Evolutionary conservation across 352 stramenopile genomes (phyloP), one percentile per base, ranked within the genome.

Genomic region (Paralagenidium karlingii): DNA sequence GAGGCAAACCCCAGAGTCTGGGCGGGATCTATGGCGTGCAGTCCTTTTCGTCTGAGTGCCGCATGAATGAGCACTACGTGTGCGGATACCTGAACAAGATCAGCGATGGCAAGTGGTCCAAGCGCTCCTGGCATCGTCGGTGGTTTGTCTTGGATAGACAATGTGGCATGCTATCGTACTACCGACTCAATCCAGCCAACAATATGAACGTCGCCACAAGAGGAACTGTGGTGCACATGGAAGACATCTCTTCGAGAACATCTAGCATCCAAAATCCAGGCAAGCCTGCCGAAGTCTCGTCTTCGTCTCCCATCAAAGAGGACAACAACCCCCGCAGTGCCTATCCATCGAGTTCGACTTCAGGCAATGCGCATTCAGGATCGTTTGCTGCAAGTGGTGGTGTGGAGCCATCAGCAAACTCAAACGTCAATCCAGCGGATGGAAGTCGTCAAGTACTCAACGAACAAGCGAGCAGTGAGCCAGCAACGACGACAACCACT

Each of bases 81-180:
- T 84, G 73, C 19, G 77, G 77, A 1, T 90, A 90, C 33, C 30
- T 90, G 11, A 70, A 90, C 57, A 90, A 90, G 49, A 73, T 90
- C 22, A 87, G 74, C 38, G 77, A 90, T 43, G 74, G 74, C 37
- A 90, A 88, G 39, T 88, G 74, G 70, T 66, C 70, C 0, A 81
- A 90, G 42, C 65, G 74, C 0, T 81, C 71, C 24, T 90, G 77
- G 77, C 74, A 90, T 45, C 66, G 69, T n/a, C 56, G 77, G 28
- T 90, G 77, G 77, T 90, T 90, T 24, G 77, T 90, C 18, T 58
- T 90, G 9, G 77, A 90, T 39, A 55, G 74, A 5, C 74, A 83
- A 32, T 58, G 63, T 2, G 70, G 77, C 3, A 41, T 90, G 0
- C 58, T 90, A 22, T 87, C 77, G 6, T 90, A 90, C 34, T 90